Evolutionary conservation across 768 basidiomycete genomes (phyloP).

Genomic region (Termitomyces titanicus): DNA sequence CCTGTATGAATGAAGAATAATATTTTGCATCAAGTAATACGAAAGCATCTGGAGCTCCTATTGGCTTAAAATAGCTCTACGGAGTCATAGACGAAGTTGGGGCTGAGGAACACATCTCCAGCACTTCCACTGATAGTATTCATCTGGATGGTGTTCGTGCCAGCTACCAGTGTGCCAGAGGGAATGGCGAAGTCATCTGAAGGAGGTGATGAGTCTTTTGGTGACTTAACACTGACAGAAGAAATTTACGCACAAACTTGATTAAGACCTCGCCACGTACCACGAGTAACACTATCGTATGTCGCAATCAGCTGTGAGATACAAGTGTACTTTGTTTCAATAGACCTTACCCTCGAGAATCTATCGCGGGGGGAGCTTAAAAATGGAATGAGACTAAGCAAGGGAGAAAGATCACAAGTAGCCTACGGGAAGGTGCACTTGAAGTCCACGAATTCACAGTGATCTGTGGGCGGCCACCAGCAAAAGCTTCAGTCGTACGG

Average conservation of each 20-base stretch:
- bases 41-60: neutral
- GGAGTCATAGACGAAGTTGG: slow-evolving; percentile 43
- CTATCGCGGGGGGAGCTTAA: slow-evolving; percentile 33
- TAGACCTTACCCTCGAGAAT: slow-evolving; percentile 38
- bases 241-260: slow-evolving; percentile 33
- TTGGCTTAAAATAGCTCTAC: slow-evolving; percentile 33
- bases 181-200: slow-evolving; percentile 40
- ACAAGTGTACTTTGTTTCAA: neutral
- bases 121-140: slow-evolving; percentile 41
- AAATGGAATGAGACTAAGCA: neutral
- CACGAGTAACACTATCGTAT: slow-evolving; percentile 37
- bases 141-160: slow-evolving; percentile 40
- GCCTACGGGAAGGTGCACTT: slow-evolving; percentile 32
- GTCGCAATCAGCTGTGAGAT: neutral
- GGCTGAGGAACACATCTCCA: slow-evolving; percentile 40
- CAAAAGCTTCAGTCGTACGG: slow-evolving; percentile 42
- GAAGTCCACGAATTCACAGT: slow-evolving; percentile 42
- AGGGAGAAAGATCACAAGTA: neutral
- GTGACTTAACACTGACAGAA: neutral
- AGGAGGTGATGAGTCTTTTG: neutral
- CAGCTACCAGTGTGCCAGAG: slow-evolving; percentile 32
- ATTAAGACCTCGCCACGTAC: slow-evolving; percentile 48
- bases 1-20: neutral
- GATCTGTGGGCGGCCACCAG: slow-evolving; percentile 43
- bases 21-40: neutral